A percentile compares a stretch with the other conserved stretches of the same genome.
phyloP scores from a whole-genome alignment of 768 basidiomycete genomes.

The Mycena crocata region DNA sequence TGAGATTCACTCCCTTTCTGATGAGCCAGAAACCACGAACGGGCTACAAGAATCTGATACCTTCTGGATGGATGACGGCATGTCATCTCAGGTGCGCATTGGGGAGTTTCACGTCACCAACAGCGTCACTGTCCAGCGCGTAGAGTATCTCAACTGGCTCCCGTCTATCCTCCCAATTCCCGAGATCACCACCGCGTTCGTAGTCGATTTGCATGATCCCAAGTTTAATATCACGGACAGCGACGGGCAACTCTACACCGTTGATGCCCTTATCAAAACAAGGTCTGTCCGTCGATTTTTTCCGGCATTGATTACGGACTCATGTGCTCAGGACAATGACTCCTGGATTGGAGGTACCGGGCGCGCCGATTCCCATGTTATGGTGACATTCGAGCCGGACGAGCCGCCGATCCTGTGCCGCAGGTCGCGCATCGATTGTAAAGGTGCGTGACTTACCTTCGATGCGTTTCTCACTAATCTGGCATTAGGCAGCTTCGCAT shows the following conservation, averaged over 20 bases:
- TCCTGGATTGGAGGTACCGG: constrained; percentile 16
- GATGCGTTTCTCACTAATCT: not conserved
- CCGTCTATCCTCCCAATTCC: constrained; percentile 31
- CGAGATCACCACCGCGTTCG: constrained; percentile 20
- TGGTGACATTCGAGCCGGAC: constrained; percentile 10
- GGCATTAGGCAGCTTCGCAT: not conserved
- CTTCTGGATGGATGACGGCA: not conserved
- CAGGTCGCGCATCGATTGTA: constrained; percentile 8
- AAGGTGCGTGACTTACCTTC: not conserved
- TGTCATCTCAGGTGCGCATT: not conserved
- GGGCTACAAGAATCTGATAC: no score
- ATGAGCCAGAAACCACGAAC: no score
- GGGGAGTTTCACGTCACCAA: constrained; percentile 20
- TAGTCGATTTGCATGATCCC: constrained; percentile 30
- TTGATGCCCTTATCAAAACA: constrained; percentile 37
- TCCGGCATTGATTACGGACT: not conserved
- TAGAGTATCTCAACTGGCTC: constrained; percentile 28
- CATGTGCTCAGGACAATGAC: constrained; percentile 14
- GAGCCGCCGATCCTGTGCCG: constrained; percentile 10
- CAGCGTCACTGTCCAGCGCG: constrained; percentile 23
- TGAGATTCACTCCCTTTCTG: no score
- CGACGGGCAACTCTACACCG: constrained; percentile 16
- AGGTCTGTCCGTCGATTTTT: constrained; percentile 9
- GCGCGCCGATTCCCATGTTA: not conserved
- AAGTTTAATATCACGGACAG: constrained; percentile 31